A percentile compares a stretch with the other conserved stretches of the same genome.
Conservation (phyloP, 805 yeast genomes). For the Wickerhamomyces tratensis region DNA sequence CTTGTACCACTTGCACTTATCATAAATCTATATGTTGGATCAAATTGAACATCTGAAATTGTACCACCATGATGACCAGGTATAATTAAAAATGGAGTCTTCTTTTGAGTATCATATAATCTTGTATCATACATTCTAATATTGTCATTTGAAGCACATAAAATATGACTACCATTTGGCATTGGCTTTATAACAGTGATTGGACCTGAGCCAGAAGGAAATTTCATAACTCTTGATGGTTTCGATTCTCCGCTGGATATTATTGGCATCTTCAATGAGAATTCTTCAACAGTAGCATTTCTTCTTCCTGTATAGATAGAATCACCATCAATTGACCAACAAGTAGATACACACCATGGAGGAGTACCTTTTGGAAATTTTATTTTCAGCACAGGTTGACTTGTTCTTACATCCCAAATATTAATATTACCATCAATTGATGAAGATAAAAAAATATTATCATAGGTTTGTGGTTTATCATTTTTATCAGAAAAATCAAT, state of each 20-base stretch:
- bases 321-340: slow-evolving; percentile 84
- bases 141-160: slow-evolving; percentile 89
- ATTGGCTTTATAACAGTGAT: slow-evolving; percentile 72
- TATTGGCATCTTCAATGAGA: slow-evolving; percentile 50
- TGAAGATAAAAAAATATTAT: slow-evolving; percentile 62
- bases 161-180: slow-evolving; percentile 70
- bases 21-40: slow-evolving; percentile 82
- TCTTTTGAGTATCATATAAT: slow-evolving; percentile 26
- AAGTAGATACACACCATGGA: slow-evolving; percentile 89
- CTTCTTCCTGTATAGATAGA: slow-evolving; percentile 78
- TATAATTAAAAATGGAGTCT: slow-evolving; percentile 70
- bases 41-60: slow-evolving; percentile 67
- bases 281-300: slow-evolving; percentile 78
- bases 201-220: slow-evolving; percentile 87
- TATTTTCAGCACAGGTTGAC: slow-evolving; percentile 34
- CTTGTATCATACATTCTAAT: slow-evolving; percentile 75
- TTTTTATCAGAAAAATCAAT: slow-evolving; percentile 6
- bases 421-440: slow-evolving; percentile 75
- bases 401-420: slow-evolving; percentile 71
- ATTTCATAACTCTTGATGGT: slow-evolving; percentile 50
- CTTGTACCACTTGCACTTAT: slow-evolving; percentile 89
- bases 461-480: slow-evolving; percentile 16
- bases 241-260: slow-evolving; percentile 27
- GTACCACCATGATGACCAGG: slow-evolving; percentile 97
- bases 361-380: slow-evolving; percentile 60